Evolutionary conservation across 177 flowering plant species (phyloP).

Genomic region (Vitis hybrid): DNA sequence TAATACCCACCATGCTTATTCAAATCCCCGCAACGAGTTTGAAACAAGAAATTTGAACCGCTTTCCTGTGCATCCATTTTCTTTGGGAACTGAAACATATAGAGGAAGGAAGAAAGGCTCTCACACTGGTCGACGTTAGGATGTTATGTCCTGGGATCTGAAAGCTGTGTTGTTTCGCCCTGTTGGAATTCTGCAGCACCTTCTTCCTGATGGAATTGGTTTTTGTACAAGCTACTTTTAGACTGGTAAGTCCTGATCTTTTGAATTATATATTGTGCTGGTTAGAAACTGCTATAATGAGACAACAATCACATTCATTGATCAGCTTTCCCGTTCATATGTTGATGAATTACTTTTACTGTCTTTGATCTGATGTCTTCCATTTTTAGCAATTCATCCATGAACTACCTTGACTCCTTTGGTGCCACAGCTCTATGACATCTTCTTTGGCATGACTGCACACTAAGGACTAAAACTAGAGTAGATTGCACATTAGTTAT

Average conservation of each 20-base stretch:
- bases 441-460: too few species aligned
- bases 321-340: neutral
- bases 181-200: constrained; percentile 32
- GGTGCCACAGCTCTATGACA: too few species aligned
- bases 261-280: neutral
- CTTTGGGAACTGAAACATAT: constrained; percentile 1
- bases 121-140: constrained; percentile 21
- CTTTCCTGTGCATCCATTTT: constrained; percentile 5
- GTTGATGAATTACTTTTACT: neutral
- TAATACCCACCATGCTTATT: neutral
- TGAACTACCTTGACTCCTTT: too few species aligned
- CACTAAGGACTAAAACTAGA: too few species aligned
- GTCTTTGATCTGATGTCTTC: too few species aligned
- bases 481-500: too few species aligned
- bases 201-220: neutral
- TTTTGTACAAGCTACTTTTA: too few species aligned
- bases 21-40: constrained; percentile 3
- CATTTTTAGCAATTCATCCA: too few species aligned
- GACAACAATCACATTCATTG: neutral
- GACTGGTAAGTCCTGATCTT: neutral
- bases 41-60: constrained; percentile 11
- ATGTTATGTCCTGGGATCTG: constrained; percentile 16
- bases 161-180: constrained; percentile 19
- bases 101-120: constrained; percentile 1
- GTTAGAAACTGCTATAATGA: neutral